These are phyloP conservation scores for Fraxinus greggii DNA, from an alignment of 305 asterid species.

Conservation along the genomic window DNA sequence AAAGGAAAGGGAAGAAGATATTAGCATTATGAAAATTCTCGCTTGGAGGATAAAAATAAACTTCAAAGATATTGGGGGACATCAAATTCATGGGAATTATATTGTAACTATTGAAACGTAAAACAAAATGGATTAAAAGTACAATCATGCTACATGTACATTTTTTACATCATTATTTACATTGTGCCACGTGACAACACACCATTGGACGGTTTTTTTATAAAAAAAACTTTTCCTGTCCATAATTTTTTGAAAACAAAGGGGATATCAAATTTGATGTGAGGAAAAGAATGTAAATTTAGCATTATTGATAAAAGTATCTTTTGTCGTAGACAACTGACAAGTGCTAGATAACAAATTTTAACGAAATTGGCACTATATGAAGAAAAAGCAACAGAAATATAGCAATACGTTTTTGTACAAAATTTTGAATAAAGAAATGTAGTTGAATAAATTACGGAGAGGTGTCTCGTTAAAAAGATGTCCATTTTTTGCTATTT, in stretches of 20 bases:
- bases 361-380: neutral
- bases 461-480: neutral
- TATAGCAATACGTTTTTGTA: neutral
- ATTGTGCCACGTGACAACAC: neutral
- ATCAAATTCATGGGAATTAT: neutral
- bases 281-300: neutral
- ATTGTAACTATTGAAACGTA: neutral
- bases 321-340: neutral
- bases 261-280: neutral
- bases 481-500: neutral
- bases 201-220: neutral
- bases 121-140: neutral
- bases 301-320: neutral
- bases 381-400: neutral
- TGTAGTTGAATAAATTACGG: neutral
- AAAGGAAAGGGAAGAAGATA: neutral
- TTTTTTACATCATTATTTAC: neutral
- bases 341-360: neutral
- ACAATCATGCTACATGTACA: neutral
- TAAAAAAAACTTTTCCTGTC: neutral
- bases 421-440: neutral
- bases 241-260: neutral
- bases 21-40: neutral
- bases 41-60: neutral
- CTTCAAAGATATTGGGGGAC: neutral